Base-by-base conservation (phyloP, 345 rosid genomes). In the Hibiscus trionum region DNA sequence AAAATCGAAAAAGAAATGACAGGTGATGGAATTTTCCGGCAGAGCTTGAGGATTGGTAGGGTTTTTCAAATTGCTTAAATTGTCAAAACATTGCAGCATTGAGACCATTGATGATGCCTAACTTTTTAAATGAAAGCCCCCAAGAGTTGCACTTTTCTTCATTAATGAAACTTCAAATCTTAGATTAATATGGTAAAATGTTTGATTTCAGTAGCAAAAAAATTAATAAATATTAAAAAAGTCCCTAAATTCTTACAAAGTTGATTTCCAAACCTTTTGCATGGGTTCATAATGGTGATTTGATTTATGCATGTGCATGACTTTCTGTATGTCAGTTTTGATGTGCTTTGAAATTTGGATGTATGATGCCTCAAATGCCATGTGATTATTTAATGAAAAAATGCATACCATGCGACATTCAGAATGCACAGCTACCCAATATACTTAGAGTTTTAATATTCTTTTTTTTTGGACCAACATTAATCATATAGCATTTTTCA, bases 311-410 rank as follows among this genome's bases (percentile, higher is more conserved):
- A 44, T 21, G 17, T 65, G 24, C 58, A 53, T 53, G 19, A 9
- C 46, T 66, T 66, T 66, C 8, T 42, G 8, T 46, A 31, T 44
- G 33, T 66, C 55, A 44, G 55, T n/a, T 44, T 66, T 66, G 70
- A 29, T 42, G 11, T 66, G 53, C 17, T 66, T 66, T 46, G 55
- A 44, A 66, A 4, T 66, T 44, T 66, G 70, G 21, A 66, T 44
- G 53, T 44, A 24, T 66, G 70, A 14, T 69, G 33, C 6, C 29
- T 49, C 61, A 53, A 16, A 29, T 33, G 11, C 27, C 62, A 53
- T 55, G 72, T 69, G 72, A 55, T 55, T 69, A 35, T 33, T 69
- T 69, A 33, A 69, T 69, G 72, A 33, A n/a, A n/a, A 17, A 5
- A 52, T 65, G 27, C 35, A 44, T 44, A 5, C 14, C 61, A 24